Evolutionary conservation across 2,329 filamentous ascomycete species (phyloP).

Genomic region (Furcasterigmium furcatum): DNA sequence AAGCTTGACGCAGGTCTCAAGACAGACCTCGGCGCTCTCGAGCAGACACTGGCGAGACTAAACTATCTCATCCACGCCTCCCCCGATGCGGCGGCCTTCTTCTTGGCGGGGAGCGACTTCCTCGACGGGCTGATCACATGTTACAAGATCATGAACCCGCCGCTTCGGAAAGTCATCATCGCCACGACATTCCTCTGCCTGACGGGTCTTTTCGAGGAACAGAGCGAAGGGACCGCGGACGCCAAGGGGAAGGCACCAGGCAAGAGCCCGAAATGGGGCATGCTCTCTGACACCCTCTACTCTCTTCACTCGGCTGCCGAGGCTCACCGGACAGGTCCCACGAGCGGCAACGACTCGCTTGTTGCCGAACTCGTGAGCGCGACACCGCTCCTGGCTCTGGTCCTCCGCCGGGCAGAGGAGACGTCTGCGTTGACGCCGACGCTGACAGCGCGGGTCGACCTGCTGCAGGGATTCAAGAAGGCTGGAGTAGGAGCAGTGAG

Average conservation of each 20-base stretch:
- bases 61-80: constrained; percentile 63
- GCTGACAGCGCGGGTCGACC: constrained; percentile 57
- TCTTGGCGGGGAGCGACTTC: constrained; percentile 85
- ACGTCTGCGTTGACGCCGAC: constrained; percentile 49
- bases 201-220: constrained; percentile 59
- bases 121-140: constrained; percentile 70
- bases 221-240: background rate
- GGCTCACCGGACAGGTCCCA: constrained; percentile 52
- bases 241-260: constrained; percentile 22
- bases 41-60: constrained; percentile 53
- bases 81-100: constrained; percentile 52
- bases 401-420: constrained; percentile 51
- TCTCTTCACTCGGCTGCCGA: constrained; percentile 71
- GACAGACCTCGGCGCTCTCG: constrained; percentile 50
- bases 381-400: constrained; percentile 68
- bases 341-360: constrained; percentile 65
- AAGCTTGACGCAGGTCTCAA: constrained; percentile 60
- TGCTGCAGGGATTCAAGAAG: constrained; percentile 58
- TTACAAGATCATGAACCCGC: constrained; percentile 61
- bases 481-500: constrained; percentile 45
- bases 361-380: constrained; percentile 77
- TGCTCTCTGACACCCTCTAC: constrained; percentile 81
- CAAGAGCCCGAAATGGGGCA: constrained; percentile 65
- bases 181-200: constrained; percentile 75
- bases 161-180: constrained; percentile 64